These are phyloP conservation scores for Rubia tinctorum DNA, from an alignment of 305 asterid genomes.

Conservation along the genomic window DNA sequence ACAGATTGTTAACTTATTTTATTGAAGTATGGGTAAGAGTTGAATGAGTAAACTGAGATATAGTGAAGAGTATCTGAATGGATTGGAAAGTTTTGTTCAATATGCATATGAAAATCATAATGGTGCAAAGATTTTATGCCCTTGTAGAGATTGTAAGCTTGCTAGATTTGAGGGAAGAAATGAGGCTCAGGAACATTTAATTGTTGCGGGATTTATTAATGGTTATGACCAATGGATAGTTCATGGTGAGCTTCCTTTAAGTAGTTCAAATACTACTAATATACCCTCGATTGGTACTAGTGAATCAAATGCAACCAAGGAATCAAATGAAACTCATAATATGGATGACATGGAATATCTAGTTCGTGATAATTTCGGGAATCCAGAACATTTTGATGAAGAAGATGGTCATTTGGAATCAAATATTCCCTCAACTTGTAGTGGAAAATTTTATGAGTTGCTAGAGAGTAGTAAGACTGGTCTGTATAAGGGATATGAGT, in stretches of 20 bases:
- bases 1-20: too few species aligned
- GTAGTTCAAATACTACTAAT: background rate
- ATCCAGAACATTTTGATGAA: background rate
- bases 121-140: background rate
- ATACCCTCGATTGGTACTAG: background rate
- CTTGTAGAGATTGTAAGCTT: background rate
- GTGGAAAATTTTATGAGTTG: conserved; percentile 9
- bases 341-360: background rate
- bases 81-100: background rate
- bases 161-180: background rate
- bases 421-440: background rate
- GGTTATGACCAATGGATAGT: background rate
- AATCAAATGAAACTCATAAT: background rate
- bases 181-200: background rate
- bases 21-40: too few species aligned
- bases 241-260: background rate
- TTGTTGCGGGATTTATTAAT: background rate
- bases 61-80: background rate
- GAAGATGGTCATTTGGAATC: background rate
- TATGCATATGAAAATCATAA: background rate
- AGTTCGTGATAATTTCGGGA: background rate
- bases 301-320: too few species aligned
- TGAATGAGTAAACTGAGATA: background rate
- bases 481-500: conserved; percentile 9
- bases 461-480: background rate